Evolutionary conservation across 2,329 filamentous ascomycete species (phyloP), one percentile per base, ranked within the genome.

Genomic region (Fusarium buharicum): DNA sequence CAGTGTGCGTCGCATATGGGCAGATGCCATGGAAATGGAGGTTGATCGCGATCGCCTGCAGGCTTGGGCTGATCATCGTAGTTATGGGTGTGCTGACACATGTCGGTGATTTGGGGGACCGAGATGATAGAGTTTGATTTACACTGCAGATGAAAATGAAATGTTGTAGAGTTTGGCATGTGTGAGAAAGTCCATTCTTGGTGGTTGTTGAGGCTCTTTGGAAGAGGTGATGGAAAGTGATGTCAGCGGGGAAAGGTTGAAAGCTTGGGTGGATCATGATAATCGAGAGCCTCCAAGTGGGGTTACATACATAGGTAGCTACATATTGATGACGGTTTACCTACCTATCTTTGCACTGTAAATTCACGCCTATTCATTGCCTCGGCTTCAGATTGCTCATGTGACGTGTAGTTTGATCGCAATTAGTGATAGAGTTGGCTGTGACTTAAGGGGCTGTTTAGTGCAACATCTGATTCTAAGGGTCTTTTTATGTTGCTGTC

Each of bases 1-100:
- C 91, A 94, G 78, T 95, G 91, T 18, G 91, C 90, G 72, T 95
- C 91, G 72, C 83, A 91, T 57, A 92, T 80, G 44, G 88, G 88
- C 28, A 88, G 75, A 52, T 89, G 81, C 90, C 90, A 93, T 12
- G 90, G 90, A 66, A 89, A 88, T 22, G 76, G 71, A 50, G 64
- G 24, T 43, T 40, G 34, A 13, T 48, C 16, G 31, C 28, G 6
- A 33, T 34, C 24, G 14, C 30, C 39, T 20, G 14, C 27, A 39
- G 41, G 34, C 4, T 31, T 33, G 18, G 41, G 24, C 30, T 38
- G 50, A 1, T 45, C 43, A 34, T 62, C 43, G 40, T 49, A 27
- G 28, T 54, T 55, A 22, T 55, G 47, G 36, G 44, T 59, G 27
- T 36, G 33, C 39, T 62, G 48, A 20, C 56, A 58, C 61, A 65